Evolutionary conservation across 768 basidiomycete species (phyloP).

Genomic region (Termitomyces sp.): DNA sequence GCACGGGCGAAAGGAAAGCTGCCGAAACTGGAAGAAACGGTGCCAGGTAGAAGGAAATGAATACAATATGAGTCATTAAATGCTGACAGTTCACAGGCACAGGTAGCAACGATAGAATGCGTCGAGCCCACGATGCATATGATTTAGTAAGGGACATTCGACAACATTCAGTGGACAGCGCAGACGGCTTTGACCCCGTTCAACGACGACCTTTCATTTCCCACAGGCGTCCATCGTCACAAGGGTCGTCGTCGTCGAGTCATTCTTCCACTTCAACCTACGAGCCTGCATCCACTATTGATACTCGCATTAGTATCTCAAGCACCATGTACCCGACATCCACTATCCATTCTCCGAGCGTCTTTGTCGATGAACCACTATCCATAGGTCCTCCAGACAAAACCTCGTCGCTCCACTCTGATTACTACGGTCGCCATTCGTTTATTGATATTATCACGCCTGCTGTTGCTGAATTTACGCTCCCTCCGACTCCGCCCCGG

Average conservation of each 20-base stretch:
- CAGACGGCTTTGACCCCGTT: constrained; percentile 2
- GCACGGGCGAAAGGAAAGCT: constrained; percentile 15
- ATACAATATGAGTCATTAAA: background rate
- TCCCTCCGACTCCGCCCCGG: constrained; percentile 17
- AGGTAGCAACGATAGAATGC: constrained; percentile 10
- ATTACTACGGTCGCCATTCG: constrained; percentile 18
- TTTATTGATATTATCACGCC: constrained; percentile 32
- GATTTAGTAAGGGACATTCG: constrained; percentile 19
- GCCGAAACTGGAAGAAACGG: constrained; percentile 8
- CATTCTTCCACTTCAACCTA: constrained; percentile 21
- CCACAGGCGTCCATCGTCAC: constrained; percentile 19
- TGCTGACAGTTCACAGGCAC: constrained; percentile 5
- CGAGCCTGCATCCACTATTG: constrained; percentile 28
- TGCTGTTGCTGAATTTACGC: constrained; percentile 13
- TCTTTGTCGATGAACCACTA: constrained; percentile 20
- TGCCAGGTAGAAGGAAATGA: background rate
- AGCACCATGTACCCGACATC: constrained; percentile 35
- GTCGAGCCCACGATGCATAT: constrained; percentile 5
- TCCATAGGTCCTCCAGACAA: constrained; percentile 20
- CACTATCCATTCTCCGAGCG: constrained; percentile 21
- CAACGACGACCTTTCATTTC: constrained; percentile 29
- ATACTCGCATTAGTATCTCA: constrained; percentile 37
- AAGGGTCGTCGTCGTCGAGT: constrained; percentile 19
- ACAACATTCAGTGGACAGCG: constrained; percentile 8
- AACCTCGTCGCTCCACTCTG: constrained; percentile 7